Evolutionary conservation across 2,329 filamentous ascomycete genomes (phyloP).

Genomic region (Zymoseptoria pseudotritici): DNA sequence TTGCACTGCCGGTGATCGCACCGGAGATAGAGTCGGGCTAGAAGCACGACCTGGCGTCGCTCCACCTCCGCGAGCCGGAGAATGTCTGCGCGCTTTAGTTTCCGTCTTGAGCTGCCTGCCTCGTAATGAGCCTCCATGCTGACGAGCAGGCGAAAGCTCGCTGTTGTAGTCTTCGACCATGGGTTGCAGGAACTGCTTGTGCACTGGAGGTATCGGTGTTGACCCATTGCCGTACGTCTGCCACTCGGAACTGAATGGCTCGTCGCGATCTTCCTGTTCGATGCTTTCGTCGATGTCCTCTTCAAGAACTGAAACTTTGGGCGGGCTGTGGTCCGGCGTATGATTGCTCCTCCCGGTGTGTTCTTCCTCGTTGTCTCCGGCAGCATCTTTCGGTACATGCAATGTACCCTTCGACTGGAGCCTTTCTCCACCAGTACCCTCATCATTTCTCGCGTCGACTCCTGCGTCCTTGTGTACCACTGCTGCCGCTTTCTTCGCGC

Average conservation of each 20-base stretch:
- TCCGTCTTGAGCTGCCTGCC: conserved; percentile 2
- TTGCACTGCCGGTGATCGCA: conserved; percentile 19
- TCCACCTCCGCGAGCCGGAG: conserved; percentile 6
- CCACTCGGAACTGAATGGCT: conserved; percentile 24
- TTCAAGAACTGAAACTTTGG: conserved; percentile 15
- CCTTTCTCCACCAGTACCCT: background rate
- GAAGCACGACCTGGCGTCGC: conserved; percentile 22
- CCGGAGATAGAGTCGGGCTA: conserved; percentile 25
- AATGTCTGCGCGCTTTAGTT: background rate
- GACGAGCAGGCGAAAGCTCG: conserved; percentile 26
- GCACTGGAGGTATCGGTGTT: conserved; percentile 20
- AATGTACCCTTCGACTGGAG: background rate
- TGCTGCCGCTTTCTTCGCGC: background rate
- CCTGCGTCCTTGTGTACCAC: background rate
- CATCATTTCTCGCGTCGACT: background rate
- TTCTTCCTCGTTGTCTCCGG: conserved; percentile 10
- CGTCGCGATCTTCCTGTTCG: conserved; percentile 5
- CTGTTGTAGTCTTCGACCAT: conserved; percentile 30
- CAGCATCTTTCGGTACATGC: background rate
- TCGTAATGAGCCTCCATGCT: conserved; percentile 3
- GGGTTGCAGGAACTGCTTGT: conserved; percentile 27
- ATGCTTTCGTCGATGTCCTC: background rate
- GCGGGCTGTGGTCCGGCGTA: conserved; percentile 23
- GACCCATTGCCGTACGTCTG: conserved; percentile 23
- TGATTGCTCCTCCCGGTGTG: conserved; percentile 20